These are phyloP conservation scores for Microbotryomycetes sp. DNA, from an alignment of 1,284 basidiomycete genomes.

Conservation along the genomic window DNA sequence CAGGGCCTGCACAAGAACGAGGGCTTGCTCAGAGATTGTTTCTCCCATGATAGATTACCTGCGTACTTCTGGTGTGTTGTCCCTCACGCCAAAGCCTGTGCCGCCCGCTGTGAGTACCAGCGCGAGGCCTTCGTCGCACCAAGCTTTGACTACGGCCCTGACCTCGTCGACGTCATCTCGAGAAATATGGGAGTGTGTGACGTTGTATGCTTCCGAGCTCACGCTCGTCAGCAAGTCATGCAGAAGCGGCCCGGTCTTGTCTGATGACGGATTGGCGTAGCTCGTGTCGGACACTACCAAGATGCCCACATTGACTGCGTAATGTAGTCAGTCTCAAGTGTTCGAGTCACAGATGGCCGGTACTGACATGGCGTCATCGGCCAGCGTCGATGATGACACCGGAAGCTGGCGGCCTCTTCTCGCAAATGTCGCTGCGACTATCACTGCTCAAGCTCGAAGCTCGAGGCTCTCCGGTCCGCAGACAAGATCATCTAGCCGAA, in stretches of 20 bases:
- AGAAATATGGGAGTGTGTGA: constrained; percentile 44
- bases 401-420: no score
- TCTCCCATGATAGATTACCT: constrained; percentile 5
- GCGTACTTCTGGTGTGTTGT: constrained; percentile 69
- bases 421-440: no score
- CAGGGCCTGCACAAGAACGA: constrained; percentile 51
- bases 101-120: constrained; percentile 76
- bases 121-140: constrained; percentile 51
- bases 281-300: constrained; percentile 32
- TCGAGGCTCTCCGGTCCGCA: no score
- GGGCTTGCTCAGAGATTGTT: neutral
- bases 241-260: constrained; percentile 39
- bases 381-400: no score
- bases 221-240: constrained; percentile 45
- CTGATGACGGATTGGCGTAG: constrained; percentile 9
- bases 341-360: no score
- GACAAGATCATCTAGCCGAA: no score
- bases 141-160: constrained; percentile 46
- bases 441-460: no score
- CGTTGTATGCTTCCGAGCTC: constrained; percentile 19
- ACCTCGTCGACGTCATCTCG: constrained; percentile 58
- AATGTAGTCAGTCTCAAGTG: no score
- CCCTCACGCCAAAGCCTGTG: constrained; percentile 72
- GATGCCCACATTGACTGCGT: neutral
- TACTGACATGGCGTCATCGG: no score